Evolutionary conservation across 768 basidiomycete species (phyloP), one percentile per base, ranked within the genome.

Genomic region (Tricholoma terreum): DNA sequence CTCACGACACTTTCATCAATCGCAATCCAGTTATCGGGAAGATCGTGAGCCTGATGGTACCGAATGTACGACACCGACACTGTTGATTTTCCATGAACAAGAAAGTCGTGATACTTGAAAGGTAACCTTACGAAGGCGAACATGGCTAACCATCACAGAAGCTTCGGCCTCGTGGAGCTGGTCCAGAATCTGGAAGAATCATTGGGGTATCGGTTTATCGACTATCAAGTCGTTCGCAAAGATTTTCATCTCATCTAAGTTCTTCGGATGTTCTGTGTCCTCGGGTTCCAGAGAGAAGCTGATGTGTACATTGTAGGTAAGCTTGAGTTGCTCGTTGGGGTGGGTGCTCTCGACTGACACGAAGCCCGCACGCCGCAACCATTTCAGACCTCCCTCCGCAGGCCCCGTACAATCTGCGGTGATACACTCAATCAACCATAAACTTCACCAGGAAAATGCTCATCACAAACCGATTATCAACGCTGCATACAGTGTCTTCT

Each of bases 1-100:
- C 54, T 67, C 71, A 73, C 68, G 9, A 70, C 62, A 34, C 71
- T 67, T 46, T 75, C 74, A 15, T 72, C 74, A 24, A 74, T 17
- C 2, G 71, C 72, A 38, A 73, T 62, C 50, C 64, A 75, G 53
- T 74, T 75, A 12, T 58, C 54, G 1, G 74, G 74, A 9, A 74
- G 54, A 43, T 67, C 61, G n/a, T 34, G 49, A 9, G 60, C 64
- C 15, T 45, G 48, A 50, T 73, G 66, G 51, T 73, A 74, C 19
- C 57, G 61, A 30, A 71, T 57, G 54, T 65, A 72, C 8, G 58
- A 58, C 5, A 62, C 60, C 4, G 61, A 45, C 14, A 69, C 70
- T 70, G n/a, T 50, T 10, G 40, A 27, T 27, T 6, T 6, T 4
- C 24, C 12, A 12, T 45, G 14, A 27, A 7, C 17, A 27, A 6